Conservation (phyloP, 352 stramenopile species). For the Globisporangium takayamanum region DNA sequence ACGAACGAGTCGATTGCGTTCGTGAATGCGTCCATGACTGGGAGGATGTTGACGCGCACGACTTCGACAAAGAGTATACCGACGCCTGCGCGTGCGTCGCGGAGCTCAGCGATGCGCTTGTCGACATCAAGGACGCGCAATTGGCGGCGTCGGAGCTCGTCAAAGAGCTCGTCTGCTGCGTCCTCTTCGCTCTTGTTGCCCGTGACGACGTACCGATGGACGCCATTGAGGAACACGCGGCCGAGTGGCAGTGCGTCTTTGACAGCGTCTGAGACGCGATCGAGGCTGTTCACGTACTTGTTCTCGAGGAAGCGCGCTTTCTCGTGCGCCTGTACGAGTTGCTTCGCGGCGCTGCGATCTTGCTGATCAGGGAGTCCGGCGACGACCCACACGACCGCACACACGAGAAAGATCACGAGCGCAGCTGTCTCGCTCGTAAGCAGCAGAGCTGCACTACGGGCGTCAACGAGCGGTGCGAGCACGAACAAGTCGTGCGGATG, state of each 20-base stretch:
- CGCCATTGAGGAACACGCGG: slow-evolving; percentile 67
- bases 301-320: slow-evolving; percentile 38
- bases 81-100: slow-evolving; percentile 16
- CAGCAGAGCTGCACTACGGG: neutral
- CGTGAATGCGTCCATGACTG: slow-evolving; percentile 44
- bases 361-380: slow-evolving; percentile 24
- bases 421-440: slow-evolving; percentile 24
- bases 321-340: slow-evolving; percentile 15
- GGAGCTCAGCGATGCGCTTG: slow-evolving; percentile 31
- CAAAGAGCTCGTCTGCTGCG: slow-evolving; percentile 59
- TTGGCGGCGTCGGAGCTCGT: slow-evolving; percentile 42
- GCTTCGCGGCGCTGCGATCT: slow-evolving; percentile 28
- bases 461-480: slow-evolving; percentile 2
- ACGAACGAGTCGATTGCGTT: slow-evolving; percentile 54
- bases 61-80: slow-evolving; percentile 49
- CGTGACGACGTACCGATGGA: slow-evolving; percentile 60
- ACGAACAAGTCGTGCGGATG: slow-evolving; percentile 21
- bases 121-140: slow-evolving; percentile 30
- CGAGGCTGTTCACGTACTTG: slow-evolving; percentile 56
- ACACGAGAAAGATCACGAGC: slow-evolving; percentile 32
- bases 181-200: slow-evolving; percentile 66
- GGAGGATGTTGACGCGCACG: slow-evolving; percentile 58
- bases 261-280: slow-evolving; percentile 22
- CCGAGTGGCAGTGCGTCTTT: slow-evolving; percentile 29
- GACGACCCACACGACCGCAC: slow-evolving; percentile 25